Evolutionary conservation across 1,284 basidiomycete species (phyloP), one percentile per base, ranked within the genome.

Genomic region (Ganoderma lucidum): DNA sequence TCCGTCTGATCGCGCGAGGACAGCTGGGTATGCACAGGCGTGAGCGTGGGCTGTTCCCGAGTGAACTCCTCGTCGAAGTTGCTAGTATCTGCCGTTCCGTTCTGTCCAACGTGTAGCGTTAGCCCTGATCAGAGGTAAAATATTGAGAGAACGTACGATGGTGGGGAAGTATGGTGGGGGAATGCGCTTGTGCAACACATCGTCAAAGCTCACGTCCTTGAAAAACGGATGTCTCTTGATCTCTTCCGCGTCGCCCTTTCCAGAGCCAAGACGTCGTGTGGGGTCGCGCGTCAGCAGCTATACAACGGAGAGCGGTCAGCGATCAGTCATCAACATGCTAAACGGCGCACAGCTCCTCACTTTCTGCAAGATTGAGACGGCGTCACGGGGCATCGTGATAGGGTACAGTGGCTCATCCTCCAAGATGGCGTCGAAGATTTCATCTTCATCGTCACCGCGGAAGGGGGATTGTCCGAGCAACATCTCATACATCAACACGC

Each of bases 61-160:
- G 98, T 99, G 79, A 99, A 99, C 81, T 99, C 98, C 78, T 96
- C 92, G 81, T 98, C 96, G 83, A 99, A 98, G 83, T 97, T 96
- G 78, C 90, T 92, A 62, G 90, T 93, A 81, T 93, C 92, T 53
- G 92, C 92, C 74, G 88, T 92, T 72, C 93, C 92, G 71, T 89
- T 93, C 93, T 94, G 74, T 42, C 19, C 75, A 71, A 55, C 23
- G 60, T 37, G 44, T 45, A 72, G 68, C 5, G 75, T 67, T 42
- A 68, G 66, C 73, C 41, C 56, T 19, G 41, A 30, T 67, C 45
- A 62, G 63, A 58, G 56, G 62, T 37, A 53, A 48, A 44, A 58
- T 60, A 3, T 37, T 48, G 41, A 23, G 53, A 3, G 44, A 62
- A 81, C 95, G 82, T 78, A 96, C 96, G 77, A 99, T 95, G 3